These are phyloP conservation scores for Xylaria sp. DNA, from an alignment of 2,329 filamentous ascomycete species.

Conservation along the genomic window DNA sequence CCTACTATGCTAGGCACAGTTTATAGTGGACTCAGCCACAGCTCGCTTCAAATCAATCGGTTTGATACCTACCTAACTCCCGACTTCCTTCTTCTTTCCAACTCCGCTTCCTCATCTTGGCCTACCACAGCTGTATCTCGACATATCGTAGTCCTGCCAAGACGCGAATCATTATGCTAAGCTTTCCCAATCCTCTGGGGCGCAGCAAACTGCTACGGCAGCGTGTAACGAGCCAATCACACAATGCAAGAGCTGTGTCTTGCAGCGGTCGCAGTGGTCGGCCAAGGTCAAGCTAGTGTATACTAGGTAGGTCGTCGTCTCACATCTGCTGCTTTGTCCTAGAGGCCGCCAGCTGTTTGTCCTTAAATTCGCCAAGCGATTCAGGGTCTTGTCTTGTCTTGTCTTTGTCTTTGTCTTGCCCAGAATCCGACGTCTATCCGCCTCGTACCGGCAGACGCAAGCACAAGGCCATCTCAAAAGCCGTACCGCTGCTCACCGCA, in stretches of 20 bases:
- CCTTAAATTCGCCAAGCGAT: constrained; percentile 9
- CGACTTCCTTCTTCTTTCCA: neutral
- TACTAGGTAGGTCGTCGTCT: neutral
- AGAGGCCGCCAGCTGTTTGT: constrained; percentile 26
- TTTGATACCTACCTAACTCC: neutral
- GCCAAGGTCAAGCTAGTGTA: constrained; percentile 11
- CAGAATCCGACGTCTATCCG: neutral
- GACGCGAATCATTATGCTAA: constrained; percentile 24
- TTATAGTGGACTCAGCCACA: no score
- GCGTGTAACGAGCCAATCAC: constrained; percentile 23
- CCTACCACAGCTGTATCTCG: neutral
- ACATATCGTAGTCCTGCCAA: constrained; percentile 13
- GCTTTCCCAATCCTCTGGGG: constrained; percentile 29
- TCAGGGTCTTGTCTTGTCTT: neutral
- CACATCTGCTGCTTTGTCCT: neutral
- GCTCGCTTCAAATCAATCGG: no score
- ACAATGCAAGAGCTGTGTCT: constrained; percentile 2
- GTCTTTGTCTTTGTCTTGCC: neutral
- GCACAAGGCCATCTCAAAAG: neutral
- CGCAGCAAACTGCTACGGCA: constrained; percentile 23
- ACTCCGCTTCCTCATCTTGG: neutral
- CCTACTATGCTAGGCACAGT: no score
- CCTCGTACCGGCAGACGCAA: neutral
- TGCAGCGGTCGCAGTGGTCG: neutral
- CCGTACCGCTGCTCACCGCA: neutral